Conservation (phyloP, 192 early-diverging fungal species). For the Spizellomyces sp. region DNA sequence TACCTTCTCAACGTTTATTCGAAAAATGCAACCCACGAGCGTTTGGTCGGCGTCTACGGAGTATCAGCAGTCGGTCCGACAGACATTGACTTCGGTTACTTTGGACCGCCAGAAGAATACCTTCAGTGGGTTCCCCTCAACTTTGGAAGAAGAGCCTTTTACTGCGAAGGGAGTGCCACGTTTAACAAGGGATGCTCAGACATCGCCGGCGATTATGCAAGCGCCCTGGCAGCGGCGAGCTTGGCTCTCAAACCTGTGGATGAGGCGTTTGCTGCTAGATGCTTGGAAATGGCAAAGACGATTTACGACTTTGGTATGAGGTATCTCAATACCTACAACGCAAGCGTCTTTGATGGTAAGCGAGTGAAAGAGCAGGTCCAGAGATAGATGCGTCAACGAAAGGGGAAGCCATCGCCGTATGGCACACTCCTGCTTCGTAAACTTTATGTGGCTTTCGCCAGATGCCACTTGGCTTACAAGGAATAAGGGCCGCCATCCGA, state of each 20-base stretch:
- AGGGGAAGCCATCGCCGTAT: too few relatives aligned
- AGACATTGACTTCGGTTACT: slow-evolving; percentile 40
- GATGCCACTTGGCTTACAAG: too few relatives aligned
- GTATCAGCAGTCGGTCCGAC: slow-evolving; percentile 1
- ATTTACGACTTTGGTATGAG: slow-evolving; percentile 32
- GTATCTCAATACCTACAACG: slow-evolving; percentile 24
- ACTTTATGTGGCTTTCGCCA: too few relatives aligned
- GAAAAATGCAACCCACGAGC: slow-evolving; percentile 15
- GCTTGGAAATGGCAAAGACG: slow-evolving; percentile 16
- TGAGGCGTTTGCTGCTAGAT: slow-evolving; percentile 25
- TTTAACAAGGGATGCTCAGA: slow-evolving; percentile 34
- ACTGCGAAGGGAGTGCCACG: slow-evolving; percentile 24
- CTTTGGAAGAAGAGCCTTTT: slow-evolving; percentile 3
- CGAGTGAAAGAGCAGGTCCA: too few relatives aligned
- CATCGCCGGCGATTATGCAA: slow-evolving; percentile 35
- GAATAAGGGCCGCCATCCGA: too few relatives aligned
- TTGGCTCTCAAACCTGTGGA: slow-evolving; percentile 21
- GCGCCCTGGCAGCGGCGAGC: slow-evolving; percentile 22
- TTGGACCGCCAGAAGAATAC: slow-evolving; percentile 40
- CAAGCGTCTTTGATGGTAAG: neutral
- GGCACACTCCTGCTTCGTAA: too few relatives aligned
- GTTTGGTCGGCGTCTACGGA: slow-evolving; percentile 33
- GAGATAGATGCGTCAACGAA: too few relatives aligned
- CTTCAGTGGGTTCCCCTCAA: slow-evolving; percentile 17
- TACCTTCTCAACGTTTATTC: slow-evolving; percentile 32